Evolutionary conservation across 176 grass and related monocot species (phyloP), one percentile per base, ranked within the genome.

Genomic region (Alopecurus myosuroides): DNA sequence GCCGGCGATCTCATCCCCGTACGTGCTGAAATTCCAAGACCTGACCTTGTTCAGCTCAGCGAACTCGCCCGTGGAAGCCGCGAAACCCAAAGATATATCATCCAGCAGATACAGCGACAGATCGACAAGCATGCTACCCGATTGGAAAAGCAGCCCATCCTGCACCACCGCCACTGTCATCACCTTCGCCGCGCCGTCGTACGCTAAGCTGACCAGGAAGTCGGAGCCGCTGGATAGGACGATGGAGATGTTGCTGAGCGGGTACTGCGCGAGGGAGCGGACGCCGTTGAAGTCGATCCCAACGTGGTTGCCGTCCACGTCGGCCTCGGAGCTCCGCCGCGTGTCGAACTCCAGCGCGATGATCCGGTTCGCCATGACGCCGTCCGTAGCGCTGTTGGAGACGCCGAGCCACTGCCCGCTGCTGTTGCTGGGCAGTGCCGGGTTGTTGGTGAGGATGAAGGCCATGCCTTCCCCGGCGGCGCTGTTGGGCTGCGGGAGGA

Each of bases 281-380:
- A 85, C 23, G 81, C 81, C 2, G 56, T 93, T 85, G 88, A 82
- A 22, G 82, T 93, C 88, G 37, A 93, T 6, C 1, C 88, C 88
- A 11, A 90, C 11, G 25, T 90, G 91, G 77, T 93, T 90, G 65
- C 62, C 37, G 81, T 90, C 91, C 5, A 34, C 11, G 39, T 90
- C 81, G 19, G 45, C 31, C 4, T 22, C 22, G 23, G 17, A 74
- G 85, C 82, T 93, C 63, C 87, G 82, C 71, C 91, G 82, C 23
- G 88, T 93, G 77, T 90, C 88, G 65, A 93, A 89, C 61, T 92
- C 91, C 57, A 92, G 58, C 11, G 84, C 88, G 2, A 92, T 64
- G 37, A 89, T 9, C 36, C 72, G 84, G 77, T 78, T 92, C 62
- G 0, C 11, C 25, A 77, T 7, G 7, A 41, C 23, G 3, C 81